phyloP scores from a whole-genome alignment of 2,329 filamentous ascomycete species.

The Venturia carpophila region DNA sequence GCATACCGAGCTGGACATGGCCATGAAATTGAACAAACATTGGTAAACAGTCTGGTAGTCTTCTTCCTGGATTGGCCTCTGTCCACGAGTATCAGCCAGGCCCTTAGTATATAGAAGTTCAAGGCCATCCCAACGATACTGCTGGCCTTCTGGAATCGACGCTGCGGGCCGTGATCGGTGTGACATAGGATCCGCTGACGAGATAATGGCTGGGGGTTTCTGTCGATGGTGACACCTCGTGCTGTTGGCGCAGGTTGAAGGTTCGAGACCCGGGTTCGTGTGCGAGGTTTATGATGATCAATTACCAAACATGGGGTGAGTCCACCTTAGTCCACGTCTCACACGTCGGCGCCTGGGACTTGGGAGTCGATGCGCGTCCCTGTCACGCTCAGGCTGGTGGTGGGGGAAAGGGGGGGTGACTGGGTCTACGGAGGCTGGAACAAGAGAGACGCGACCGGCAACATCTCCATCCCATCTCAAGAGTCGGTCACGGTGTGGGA shows the following conservation, averaged over 20 bases:
- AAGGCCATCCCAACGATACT: not conserved
- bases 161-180: not conserved
- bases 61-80: not conserved
- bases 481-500: too few species aligned
- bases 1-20: not conserved
- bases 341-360: not conserved
- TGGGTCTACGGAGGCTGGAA: too few species aligned
- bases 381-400: too few species aligned
- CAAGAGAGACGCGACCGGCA: too few species aligned
- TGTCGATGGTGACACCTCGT: not conserved
- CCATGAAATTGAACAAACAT: too few species aligned
- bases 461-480: too few species aligned
- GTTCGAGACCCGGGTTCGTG: not conserved
- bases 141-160: not conserved
- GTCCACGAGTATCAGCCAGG: not conserved
- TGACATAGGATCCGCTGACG: not conserved
- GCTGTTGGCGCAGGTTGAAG: not conserved
- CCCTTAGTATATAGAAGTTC: not conserved
- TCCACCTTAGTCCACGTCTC: too few species aligned
- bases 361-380: not conserved
- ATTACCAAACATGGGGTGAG: not conserved
- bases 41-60: not conserved
- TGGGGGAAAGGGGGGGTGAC: too few species aligned
- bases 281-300: conserved; percentile 10
- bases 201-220: not conserved